Base-by-base conservation (phyloP, 176 grass and related monocot genomes). In the Phyllostachys edulis region DNA sequence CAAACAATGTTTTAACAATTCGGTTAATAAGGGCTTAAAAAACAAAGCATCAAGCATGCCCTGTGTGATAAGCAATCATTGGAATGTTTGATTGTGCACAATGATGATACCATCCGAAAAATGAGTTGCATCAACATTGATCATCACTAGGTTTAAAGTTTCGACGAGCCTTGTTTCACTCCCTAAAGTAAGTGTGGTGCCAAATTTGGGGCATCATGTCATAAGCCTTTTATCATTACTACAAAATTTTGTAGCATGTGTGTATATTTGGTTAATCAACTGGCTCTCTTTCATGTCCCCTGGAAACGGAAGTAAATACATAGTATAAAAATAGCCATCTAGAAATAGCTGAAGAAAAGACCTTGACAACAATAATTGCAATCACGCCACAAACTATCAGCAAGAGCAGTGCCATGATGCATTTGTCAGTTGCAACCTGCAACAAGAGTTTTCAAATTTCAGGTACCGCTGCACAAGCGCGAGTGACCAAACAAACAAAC, bases 351-450 rank as follows among this genome's bases (percentile, higher is more conserved):
- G 55, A 82, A 17, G 10, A 85, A 38, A 50, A 63, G 94, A 98
- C 96, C 93, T 98, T 98, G 64, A 98, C 96, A 85, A 98, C 46
- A 55, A 98, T 93, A 40, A 98, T 89, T 56, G 91, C 89, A 89
- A 98, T 92, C 47, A 98, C 93, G 50, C 96, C 96, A 4, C 77
- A 54, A 67, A 98, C 96, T 10, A 98, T 95, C 18, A 98, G 86
- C 77, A 90, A 82, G 21, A 98, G 73, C 41, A 98, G 88, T 38
- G 72, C 73, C 96, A 95, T 98, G 51, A 98, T 98, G 79, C 96
- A 98, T 88, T 95, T 98, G 85, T 98, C 96, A 73, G 96, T 98
- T 27, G 96, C 96, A 24, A 98, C 96, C 93, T 98, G 84, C 64
- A 89, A 80, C 37, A 81, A 62, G 77, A 23, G 39, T 85, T 88